Base-by-base conservation (phyloP, 768 basidiomycete species). In the Boletus insuetus region DNA sequence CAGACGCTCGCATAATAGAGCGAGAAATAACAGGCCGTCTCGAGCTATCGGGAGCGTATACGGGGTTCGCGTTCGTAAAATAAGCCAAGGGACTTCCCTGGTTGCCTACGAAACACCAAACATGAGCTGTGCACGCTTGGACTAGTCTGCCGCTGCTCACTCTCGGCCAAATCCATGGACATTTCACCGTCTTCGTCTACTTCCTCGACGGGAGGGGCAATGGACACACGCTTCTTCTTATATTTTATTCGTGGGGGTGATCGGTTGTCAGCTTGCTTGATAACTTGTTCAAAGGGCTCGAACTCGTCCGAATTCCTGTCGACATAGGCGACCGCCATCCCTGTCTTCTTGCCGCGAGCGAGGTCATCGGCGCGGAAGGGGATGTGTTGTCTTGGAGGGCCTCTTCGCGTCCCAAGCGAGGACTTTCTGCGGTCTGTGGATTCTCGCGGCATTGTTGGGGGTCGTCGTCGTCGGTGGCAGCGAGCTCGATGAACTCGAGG, bases 331-430 rank as follows among this genome's bases (percentile, higher is more conserved):
- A 91, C 84, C 0, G 82, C 77, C 51, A 90, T 78, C 6, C 90
- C 90, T 0, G 90, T 92, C 67, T 84, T 88, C 79, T 89, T 91
- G 17, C 90, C 90, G 52, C 85, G 87, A 47, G 81, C 81, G 12
- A 83, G 81, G 61, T 91, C 86, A 59, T 90, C 87, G 3, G 87
- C 89, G 46, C 86, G 82, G 64, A 87, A 92, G 1, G 90, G 90
- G 14, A 89, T 79, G 61, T 91, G 87, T 6, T 81, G 77, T 62
- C 85, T 83, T 62, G 82, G 83, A 1, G 78, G 78, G 1, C 82
- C 82, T 22, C 86, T 79, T 39, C 86, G 79, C 16, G 72, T 66
- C 12, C 75, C 79, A 17, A 80, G 47, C 42, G 75, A 77, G 38
- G 70, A 73, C 60, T 73, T 71, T 63, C 70, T 66, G 41, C 66